Evolutionary conservation across 192 early-diverging fungal species (phyloP), one percentile per base, ranked within the genome.

Genomic region (Coemansia sp.): DNA sequence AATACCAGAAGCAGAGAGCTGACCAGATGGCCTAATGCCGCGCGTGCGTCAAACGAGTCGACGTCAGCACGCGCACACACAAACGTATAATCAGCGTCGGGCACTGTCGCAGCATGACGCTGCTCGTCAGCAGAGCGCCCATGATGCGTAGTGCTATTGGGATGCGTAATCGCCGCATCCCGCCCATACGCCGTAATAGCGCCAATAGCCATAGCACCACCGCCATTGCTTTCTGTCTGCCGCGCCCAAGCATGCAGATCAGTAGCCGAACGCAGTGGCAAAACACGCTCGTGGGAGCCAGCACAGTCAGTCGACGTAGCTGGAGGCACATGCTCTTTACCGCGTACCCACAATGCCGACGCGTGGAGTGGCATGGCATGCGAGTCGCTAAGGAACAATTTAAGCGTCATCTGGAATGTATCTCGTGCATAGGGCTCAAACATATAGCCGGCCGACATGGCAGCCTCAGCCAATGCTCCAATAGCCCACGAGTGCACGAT

Each of bases 401-500:
- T 95, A n/a, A 92, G 87, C n/a, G 92, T 86, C 55, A 96, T 85
- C 0, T 89, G 89, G 10, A 98, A 80, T 0, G 95, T 97, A 51
- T 92, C 91, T 32, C 90, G 93, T 0, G 95, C 95, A 82, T 90
- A 94, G 0, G 92, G 89, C 23, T 89, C 93, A 69, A 93, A 99
- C 93, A 96, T 95, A 25, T 91, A 76, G 0, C 96, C 95, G 1
- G 96, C 92, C 23, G 94, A 92, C 48, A 93, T 87, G 5, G 97
- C 92, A 0, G 91, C 93, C 67, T 94, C 80, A 7, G 92, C 89
- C 61, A 99, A 75, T 0, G 95, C 89, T 32, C 90, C 86, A 14
- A 98, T 69, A 0, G 96, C 95, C 95, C 96, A 99, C 3, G 89
- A 89, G 70, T 98, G 95, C 11, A 99, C 95, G 0, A 96, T 77